Evolutionary conservation across 495 filamentous ascomycete genomes (phyloP).

Genomic region (Neurospora sp.): DNA sequence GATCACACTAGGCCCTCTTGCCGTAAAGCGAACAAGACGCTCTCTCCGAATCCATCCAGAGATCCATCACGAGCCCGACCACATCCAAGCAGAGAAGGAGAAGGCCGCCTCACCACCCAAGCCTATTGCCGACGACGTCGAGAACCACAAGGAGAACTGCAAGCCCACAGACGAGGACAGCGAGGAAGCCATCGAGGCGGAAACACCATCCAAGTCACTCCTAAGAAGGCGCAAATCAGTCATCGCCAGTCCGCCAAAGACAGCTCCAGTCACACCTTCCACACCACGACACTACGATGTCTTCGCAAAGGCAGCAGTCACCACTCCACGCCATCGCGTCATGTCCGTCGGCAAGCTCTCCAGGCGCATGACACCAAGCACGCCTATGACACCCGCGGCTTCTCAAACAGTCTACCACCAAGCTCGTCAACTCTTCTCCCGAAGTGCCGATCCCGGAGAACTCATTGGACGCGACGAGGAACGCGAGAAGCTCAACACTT

Average conservation of each 20-base stretch:
- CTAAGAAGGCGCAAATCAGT: not conserved
- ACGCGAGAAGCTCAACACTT: conserved; percentile 54
- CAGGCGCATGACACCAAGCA: conserved; percentile 45
- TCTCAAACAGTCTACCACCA: conserved; percentile 68
- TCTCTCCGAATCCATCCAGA: conserved; percentile 9
- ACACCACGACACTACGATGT: conserved; percentile 49
- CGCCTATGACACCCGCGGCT: conserved; percentile 52
- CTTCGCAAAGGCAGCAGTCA: conserved; percentile 27
- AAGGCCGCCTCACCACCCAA: conserved; percentile 40
- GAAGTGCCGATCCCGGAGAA: conserved; percentile 61
- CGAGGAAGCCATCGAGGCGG: not conserved
- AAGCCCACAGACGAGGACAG: not conserved
- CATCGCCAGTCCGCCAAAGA: not conserved
- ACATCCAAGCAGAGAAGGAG: conserved; percentile 23
- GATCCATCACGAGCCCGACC: not conserved
- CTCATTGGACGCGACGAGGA: conserved; percentile 80
- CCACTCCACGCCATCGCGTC: conserved; percentile 38
- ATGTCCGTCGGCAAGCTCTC: conserved; percentile 40
- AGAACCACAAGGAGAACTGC: not conserved
- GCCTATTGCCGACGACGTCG: not conserved
- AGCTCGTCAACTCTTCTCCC: conserved; percentile 78
- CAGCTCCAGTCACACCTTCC: conserved; percentile 51
- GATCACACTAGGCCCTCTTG: conserved; percentile 15
- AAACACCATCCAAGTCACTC: not conserved
- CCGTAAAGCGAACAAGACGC: conserved; percentile 55